phyloP scores from a whole-genome alignment of 768 basidiomycete species.

The Suillus alpinus region DNA sequence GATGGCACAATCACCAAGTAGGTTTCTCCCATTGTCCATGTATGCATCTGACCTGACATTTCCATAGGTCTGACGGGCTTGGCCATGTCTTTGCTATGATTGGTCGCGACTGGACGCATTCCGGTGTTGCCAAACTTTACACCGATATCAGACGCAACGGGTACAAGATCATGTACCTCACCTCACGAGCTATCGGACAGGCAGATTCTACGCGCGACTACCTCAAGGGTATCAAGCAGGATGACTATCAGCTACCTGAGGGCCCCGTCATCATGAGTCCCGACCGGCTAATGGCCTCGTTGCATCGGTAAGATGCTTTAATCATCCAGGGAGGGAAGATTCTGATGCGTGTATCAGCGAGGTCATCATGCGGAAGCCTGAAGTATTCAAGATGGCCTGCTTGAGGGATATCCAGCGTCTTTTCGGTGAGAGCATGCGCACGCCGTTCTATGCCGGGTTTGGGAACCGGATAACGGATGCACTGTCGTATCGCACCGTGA shows the following conservation, averaged over 20 bases:
- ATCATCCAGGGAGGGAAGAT: background rate
- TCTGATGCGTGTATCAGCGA: slow-evolving; percentile 51
- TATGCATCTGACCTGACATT: background rate
- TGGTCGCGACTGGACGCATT: slow-evolving; percentile 97
- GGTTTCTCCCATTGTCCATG: slow-evolving; percentile 18
- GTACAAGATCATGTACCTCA: slow-evolving; percentile 97
- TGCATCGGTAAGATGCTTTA: slow-evolving; percentile 73
- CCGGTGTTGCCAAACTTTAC: slow-evolving; percentile 95
- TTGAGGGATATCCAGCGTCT: slow-evolving; percentile 90
- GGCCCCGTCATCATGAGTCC: slow-evolving; percentile 99
- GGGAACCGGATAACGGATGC: slow-evolving; percentile 99
- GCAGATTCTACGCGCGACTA: slow-evolving; percentile 96
- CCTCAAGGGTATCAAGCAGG: slow-evolving; percentile 91
- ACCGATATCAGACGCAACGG: slow-evolving; percentile 94
- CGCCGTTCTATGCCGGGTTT: slow-evolving; percentile 95
- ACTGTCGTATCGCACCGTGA: slow-evolving; percentile 94
- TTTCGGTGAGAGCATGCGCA: slow-evolving; percentile 69
- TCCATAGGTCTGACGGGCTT: slow-evolving; percentile 82
- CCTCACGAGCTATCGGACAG: slow-evolving; percentile 95
- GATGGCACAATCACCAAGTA: slow-evolving; percentile 99
- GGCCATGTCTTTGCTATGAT: slow-evolving; percentile 98
- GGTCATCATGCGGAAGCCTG: slow-evolving; percentile 98
- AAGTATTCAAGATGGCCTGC: slow-evolving; percentile 99
- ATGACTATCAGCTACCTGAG: slow-evolving; percentile 94
- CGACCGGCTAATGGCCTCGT: slow-evolving; percentile 87